These are phyloP conservation scores for Xylaria polymorpha DNA, from an alignment of 2,329 filamentous ascomycete species.

Conservation along the genomic window DNA sequence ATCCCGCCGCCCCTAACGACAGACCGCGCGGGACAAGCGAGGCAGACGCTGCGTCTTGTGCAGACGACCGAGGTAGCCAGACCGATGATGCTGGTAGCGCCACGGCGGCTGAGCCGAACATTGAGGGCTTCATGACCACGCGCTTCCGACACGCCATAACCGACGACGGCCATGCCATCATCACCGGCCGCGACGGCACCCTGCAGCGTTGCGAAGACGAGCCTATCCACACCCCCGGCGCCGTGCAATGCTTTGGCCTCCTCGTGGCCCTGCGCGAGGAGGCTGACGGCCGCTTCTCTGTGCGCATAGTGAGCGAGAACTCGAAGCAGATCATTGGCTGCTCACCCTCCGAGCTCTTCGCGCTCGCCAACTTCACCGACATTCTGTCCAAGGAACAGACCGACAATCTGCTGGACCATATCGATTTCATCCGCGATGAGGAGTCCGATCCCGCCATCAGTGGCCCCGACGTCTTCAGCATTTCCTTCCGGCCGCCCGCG, in stretches of 20 bases:
- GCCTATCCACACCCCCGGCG: constrained; percentile 87
- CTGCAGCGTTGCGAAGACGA: constrained; percentile 90
- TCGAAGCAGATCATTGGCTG: constrained; percentile 80
- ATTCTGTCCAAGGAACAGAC: constrained; percentile 85
- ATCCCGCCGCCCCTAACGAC: constrained; percentile 44
- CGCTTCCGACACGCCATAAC: constrained; percentile 84
- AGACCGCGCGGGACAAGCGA: constrained; percentile 39
- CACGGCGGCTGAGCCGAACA: constrained; percentile 43
- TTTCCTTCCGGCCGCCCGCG: constrained; percentile 73
- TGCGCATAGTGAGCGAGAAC: constrained; percentile 85
- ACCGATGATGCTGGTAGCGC: constrained; percentile 25
- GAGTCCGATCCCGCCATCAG: constrained; percentile 79
- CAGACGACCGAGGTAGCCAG: background rate
- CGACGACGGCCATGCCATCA: constrained; percentile 81
- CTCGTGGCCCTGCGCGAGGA: constrained; percentile 80
- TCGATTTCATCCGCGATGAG: constrained; percentile 88
- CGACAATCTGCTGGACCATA: constrained; percentile 85
- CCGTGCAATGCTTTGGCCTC: constrained; percentile 82
- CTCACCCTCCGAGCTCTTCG: constrained; percentile 79
- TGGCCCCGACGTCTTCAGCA: constrained; percentile 86
- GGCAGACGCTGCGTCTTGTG: constrained; percentile 33
- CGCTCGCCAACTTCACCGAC: constrained; percentile 79
- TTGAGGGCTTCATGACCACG: constrained; percentile 69
- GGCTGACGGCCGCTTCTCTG: constrained; percentile 72
- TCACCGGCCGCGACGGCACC: constrained; percentile 79